Evolutionary conservation across 192 early-diverging fungal species (phyloP), one percentile per base, ranked within the genome.

Genomic region (Coemansia sp.): DNA sequence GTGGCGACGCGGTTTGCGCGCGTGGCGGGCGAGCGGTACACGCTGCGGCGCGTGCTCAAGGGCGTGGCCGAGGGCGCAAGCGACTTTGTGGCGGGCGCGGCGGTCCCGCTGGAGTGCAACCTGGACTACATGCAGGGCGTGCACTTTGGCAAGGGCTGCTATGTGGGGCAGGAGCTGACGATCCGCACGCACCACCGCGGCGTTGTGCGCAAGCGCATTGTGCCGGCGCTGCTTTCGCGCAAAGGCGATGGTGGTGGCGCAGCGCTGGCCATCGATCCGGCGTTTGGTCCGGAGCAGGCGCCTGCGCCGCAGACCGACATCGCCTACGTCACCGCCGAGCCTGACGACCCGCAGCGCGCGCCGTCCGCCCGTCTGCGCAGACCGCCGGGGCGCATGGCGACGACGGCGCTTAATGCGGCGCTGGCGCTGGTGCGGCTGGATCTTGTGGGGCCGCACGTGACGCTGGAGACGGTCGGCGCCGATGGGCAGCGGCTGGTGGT

Each of bases 121-220:
- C 71, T 97, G 41, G 97, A 99, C 75, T 89, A 89, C 62, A 93
- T 99, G 89, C 77, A 85, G 55, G 96, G 96, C 67, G 94, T 99
- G 60, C 93, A 98, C 77, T 99, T 97, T 83, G 83, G 86, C 62
- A 99, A 99, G 83, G 97, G 97, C 2, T 99, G 97, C 79, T 99
- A 99, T 68, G 88, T 98, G 37, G 97, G 97, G 13, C 97, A 99
- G 75, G 97, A 98, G 76, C 89, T 99, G 70, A 99, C 97, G 1
- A 96, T 97, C 75, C 86, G 97, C 53, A 99, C 95, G 11, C 90
- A 98, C 66, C 94, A 98, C 71, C 94, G 90, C 32, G 97, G 97
- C 14, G 92, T 95, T 6, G 93, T 90, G 48, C 88, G 96, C 50
- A 98, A 98, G 85, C 87, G 95, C 53, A 83, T 99, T 7, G 86